Base-by-base conservation (phyloP, 352 stramenopile genomes). In the Salisapilia sapeloensis region DNA sequence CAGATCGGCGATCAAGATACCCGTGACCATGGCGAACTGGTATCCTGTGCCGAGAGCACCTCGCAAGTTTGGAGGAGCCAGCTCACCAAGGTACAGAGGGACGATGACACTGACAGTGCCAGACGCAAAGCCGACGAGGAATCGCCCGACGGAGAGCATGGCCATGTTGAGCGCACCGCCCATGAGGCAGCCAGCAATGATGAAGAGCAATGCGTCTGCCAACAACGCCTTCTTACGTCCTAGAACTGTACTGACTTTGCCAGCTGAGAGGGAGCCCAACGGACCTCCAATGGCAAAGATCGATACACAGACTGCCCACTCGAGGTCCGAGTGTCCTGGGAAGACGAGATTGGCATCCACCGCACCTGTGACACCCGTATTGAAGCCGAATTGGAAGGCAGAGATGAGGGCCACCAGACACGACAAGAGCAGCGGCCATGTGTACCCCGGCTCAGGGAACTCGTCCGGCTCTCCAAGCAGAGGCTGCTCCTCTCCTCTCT, bases 311-410 rank as follows among this genome's bases (percentile, higher is more conserved):
- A 64, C 42, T 15, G 53, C 53, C 53, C 53, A 64, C 14, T 64
- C 53, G 10, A 64, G 29, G 14, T 55, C 45, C 4, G 40, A 30
- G 29, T 59, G 46, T 10, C 50, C 53, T 4, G 53, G 53, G 20
- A 64, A 64, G 4, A 64, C 49, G 8, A 64, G 24, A 34, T 56
- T 33, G 19, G 46, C 27, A 33, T 45, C 60, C 25, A 58, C 31
- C 20, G 62, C 65, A 16, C 65, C 65, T 0, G 65, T 82, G 10
- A 79, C 63, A 22, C 65, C 65, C 7, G 60, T 82, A 35, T 82
- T 82, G 56, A 77, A 82, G 29, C 65, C 65, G 29, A 76, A 82
- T 39, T 82, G 60, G 33, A 75, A 75, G 14, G 60, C 60, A 31
- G 56, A 65, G 56, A 81, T 71, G 22, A 81, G 56, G 21, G 65